These are phyloP conservation scores for Trametes hirsuta DNA, from an alignment of 1,284 basidiomycete genomes.

Conservation along the genomic window DNA sequence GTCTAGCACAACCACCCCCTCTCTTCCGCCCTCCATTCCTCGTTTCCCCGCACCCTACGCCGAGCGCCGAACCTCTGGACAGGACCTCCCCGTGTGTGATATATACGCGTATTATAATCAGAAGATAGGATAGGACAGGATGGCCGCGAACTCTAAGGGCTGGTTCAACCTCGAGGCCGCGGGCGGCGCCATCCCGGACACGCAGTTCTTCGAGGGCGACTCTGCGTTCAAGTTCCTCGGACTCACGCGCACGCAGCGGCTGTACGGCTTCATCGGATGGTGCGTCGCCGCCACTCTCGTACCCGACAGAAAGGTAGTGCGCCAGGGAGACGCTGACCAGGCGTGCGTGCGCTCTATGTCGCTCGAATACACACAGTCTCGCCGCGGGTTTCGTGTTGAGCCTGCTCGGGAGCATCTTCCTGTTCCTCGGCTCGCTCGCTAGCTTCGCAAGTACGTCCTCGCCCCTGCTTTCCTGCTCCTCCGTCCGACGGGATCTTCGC, in stretches of 20 bases:
- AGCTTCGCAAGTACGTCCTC: slow-evolving; percentile 75
- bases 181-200: slow-evolving; percentile 62
- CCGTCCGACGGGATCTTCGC: neutral
- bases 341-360: neutral
- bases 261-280: slow-evolving; percentile 87
- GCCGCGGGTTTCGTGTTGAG: slow-evolving; percentile 78
- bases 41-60: neutral
- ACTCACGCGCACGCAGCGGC: slow-evolving; percentile 75
- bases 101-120: neutral
- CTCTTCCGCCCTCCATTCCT: neutral
- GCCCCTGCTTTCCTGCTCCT: no score
- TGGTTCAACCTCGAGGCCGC: slow-evolving; percentile 77
- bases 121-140: neutral
- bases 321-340: neutral
- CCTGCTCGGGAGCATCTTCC: slow-evolving; percentile 77
- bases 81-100: neutral
- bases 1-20: slow-evolving; percentile 2
- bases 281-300: slow-evolving; percentile 34
- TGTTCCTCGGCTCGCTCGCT: slow-evolving; percentile 73
- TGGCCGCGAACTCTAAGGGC: slow-evolving; percentile 45
- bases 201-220: slow-evolving; percentile 80
- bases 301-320: neutral
- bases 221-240: slow-evolving; percentile 82
- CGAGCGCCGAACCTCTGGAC: neutral
- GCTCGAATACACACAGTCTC: slow-evolving; percentile 48